Base-by-base conservation (phyloP, 805 yeast genomes). In the Schizosaccharomyces cryophilus region DNA sequence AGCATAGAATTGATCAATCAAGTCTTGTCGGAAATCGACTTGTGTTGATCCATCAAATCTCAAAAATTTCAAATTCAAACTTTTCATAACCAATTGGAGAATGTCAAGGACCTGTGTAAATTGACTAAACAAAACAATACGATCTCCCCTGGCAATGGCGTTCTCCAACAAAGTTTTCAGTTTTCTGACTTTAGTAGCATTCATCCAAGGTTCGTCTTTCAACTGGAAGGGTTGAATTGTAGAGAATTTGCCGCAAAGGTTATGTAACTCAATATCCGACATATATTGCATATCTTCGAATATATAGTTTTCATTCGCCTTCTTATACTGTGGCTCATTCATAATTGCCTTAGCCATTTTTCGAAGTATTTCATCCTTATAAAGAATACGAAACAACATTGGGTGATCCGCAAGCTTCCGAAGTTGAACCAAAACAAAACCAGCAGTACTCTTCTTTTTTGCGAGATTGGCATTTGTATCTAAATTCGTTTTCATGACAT, bases 351-450 rank as follows among this genome's bases (percentile, higher is more conserved):
- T 77, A 54, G 95, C 77, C 97, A 93, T 93, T 54, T 74, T 69
- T 59, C 70, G 69, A 62, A 93, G 69, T 31, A 66, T 73, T 0
- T 72, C 74, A 66, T 85, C 86, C 29, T 73, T 73, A 69, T 80
- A 93, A 35, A 75, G 66, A 42, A 74, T 71, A 68, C 98, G 75
- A 73, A 90, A 89, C 63, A 93, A 73, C 61, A 93, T 72, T 5
- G 97, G 97, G 71, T 93, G 99, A 64, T 90, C 74, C 0, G 96
- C 83, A 1, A 96, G 95, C 69, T 93, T 93, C 66, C 99, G 78
- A 62, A 93, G 75, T 42, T 81, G 77, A 97, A 93, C 90, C 65
- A 93, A 78, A 54, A 86, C 78, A 67, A 35, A 35, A 13, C 60
- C 42, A 31, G 60, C 42, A 30, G 60, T 29, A n/a, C 58, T 31